These are phyloP conservation scores for Cucumis hystrix DNA, from an alignment of 306 rosid genomes.

Conservation along the genomic window DNA sequence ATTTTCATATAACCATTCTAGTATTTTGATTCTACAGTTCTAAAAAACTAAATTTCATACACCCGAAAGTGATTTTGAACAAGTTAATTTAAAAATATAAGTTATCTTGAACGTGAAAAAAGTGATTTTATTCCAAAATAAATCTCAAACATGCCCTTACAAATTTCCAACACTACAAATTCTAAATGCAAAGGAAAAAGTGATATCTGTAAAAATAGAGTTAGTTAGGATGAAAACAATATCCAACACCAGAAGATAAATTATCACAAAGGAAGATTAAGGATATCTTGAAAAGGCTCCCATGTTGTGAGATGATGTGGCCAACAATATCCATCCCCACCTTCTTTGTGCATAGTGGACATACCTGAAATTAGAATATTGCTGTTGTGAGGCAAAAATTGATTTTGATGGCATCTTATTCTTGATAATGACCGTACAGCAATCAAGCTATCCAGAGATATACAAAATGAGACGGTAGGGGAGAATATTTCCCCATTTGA, in stretches of 20 bases:
- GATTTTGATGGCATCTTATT: background rate
- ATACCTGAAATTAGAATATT: conserved; percentile 38
- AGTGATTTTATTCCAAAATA: background rate
- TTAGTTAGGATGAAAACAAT: background rate
- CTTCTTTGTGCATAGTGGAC: conserved; percentile 60
- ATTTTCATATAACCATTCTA: background rate
- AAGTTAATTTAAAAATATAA: no score
- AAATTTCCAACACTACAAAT: background rate
- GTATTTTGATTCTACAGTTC: background rate
- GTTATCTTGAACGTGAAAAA: background rate
- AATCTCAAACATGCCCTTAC: no score
- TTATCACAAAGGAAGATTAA: conserved; percentile 14
- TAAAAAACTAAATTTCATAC: no score
- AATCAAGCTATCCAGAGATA: background rate
- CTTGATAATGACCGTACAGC: background rate
- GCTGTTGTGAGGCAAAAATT: background rate
- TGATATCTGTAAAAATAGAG: background rate
- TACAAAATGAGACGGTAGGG: background rate
- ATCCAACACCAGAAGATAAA: background rate
- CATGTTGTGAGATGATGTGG: conserved; percentile 70
- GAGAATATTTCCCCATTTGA: background rate
- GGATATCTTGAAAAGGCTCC: conserved; percentile 79
- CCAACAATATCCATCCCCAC: conserved; percentile 66
- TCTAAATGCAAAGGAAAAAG: background rate
- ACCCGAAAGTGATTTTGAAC: background rate